These are phyloP conservation scores for Cornus florida DNA, from an alignment of 148 eudicot species.

Conservation along the genomic window DNA sequence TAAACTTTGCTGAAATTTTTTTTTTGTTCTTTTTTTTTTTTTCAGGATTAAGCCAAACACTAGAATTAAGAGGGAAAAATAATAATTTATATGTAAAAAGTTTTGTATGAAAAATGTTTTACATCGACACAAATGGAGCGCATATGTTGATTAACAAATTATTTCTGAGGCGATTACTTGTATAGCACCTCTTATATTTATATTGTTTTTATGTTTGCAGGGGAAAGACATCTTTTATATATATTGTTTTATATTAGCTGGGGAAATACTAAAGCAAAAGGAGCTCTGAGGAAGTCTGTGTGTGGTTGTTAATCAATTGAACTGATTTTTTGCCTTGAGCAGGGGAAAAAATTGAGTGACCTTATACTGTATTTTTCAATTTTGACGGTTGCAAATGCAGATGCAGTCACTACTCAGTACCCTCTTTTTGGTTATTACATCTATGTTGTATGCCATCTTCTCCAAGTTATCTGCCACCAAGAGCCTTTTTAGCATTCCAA, in stretches of 20 bases:
- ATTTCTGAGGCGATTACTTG: too few species aligned
- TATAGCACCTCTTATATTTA: too few species aligned
- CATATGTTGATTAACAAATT: too few species aligned
- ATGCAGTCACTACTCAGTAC: slow-evolving; percentile 14
- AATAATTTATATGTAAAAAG: too few species aligned
- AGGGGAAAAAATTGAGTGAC: neutral
- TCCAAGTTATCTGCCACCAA: slow-evolving; percentile 28
- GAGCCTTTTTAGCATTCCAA: slow-evolving; percentile 29
- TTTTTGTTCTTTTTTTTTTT: too few species aligned
- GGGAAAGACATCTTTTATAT: too few species aligned
- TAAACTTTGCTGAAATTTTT: too few species aligned
- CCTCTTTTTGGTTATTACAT: neutral
- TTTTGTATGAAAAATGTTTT: too few species aligned
- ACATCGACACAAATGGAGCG: too few species aligned
- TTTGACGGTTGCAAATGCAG: neutral
- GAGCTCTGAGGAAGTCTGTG: neutral
- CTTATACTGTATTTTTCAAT: neutral
- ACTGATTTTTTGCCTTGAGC: neutral
- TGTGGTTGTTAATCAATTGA: neutral
- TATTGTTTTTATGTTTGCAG: too few species aligned
- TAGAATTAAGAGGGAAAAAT: too few species aligned
- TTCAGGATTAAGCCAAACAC: too few species aligned
- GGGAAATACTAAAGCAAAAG: neutral
- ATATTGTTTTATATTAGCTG: neutral
- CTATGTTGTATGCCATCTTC: slow-evolving; percentile 29